Conservation (phyloP, 495 filamentous ascomycete genomes). For the Aspergillus mulundensis region DNA sequence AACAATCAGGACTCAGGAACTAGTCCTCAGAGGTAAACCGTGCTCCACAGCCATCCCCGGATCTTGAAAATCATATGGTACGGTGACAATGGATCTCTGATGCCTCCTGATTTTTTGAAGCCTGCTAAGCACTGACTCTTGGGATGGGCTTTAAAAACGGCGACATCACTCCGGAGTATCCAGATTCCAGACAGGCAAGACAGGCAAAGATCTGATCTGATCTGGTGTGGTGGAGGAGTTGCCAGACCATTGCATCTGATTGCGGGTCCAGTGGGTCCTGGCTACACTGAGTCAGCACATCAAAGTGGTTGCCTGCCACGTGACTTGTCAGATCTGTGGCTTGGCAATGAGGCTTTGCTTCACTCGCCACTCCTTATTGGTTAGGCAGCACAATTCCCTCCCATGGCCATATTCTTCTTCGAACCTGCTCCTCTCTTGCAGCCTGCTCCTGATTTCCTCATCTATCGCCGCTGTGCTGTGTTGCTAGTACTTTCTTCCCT, state of each 20-base stretch:
- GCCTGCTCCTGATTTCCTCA: neutral
- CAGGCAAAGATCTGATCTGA: neutral
- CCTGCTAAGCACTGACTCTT: too few species aligned
- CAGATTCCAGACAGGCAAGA: too few species aligned
- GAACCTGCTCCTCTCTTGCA: constrained; percentile 13
- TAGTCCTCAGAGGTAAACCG: too few species aligned
- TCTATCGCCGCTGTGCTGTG: constrained; percentile 3
- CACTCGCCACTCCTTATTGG: constrained; percentile 36
- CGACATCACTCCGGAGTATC: too few species aligned
- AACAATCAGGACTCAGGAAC: too few species aligned
- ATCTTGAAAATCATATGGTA: too few species aligned
- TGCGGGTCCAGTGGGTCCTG: neutral
- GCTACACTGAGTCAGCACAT: neutral
- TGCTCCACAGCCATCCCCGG: too few species aligned
- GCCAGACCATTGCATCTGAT: neutral
- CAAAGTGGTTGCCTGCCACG: constrained; percentile 38
- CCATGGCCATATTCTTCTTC: constrained; percentile 29
- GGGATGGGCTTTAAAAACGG: too few species aligned
- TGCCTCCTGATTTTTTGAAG: too few species aligned
- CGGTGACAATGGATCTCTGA: too few species aligned
- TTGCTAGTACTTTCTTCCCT: neutral
- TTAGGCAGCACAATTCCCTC: constrained; percentile 50
- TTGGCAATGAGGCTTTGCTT: constrained; percentile 29
- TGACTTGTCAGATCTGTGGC: constrained; percentile 22
- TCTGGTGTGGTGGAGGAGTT: neutral